Evolutionary conservation across 495 filamentous ascomycete species (phyloP).

Genomic region (Penicillium odoratum): DNA sequence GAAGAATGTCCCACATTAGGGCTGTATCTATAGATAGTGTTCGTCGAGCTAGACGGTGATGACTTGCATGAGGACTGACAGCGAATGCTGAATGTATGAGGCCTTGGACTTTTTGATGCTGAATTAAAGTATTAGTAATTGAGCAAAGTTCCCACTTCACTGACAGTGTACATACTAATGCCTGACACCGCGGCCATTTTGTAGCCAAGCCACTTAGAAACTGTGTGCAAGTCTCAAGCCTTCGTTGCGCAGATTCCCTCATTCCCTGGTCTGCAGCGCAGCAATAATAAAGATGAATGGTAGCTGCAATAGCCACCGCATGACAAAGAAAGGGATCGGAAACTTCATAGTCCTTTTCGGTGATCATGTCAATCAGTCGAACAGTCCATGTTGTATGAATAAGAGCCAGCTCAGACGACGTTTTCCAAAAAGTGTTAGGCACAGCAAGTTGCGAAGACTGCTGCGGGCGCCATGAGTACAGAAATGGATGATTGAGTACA

Average conservation of each 20-base stretch:
- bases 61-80: constrained; percentile 28
- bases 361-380: constrained; percentile 44
- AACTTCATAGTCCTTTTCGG: constrained; percentile 39
- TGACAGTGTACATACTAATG: constrained; percentile 24
- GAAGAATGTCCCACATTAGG: constrained; percentile 48
- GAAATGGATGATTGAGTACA: constrained; percentile 45
- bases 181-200: constrained; percentile 35
- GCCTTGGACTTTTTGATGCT: constrained; percentile 38
- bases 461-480: constrained; percentile 46
- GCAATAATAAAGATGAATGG: constrained; percentile 45
- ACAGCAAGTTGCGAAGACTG: constrained; percentile 44
- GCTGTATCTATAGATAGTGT: constrained; percentile 42
- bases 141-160: not conserved
- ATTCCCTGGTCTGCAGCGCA: constrained; percentile 40
- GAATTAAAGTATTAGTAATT: not conserved
- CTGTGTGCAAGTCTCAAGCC: constrained; percentile 37
- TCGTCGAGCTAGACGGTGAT: constrained; percentile 34
- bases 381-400: constrained; percentile 48
- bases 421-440: constrained; percentile 46
- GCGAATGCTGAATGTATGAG: constrained; percentile 39
- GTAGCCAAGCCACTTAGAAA: constrained; percentile 34
- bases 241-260: constrained; percentile 39
- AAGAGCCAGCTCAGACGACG: constrained; percentile 42
- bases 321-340: constrained; percentile 46
- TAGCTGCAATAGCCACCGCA: constrained; percentile 39